Percentiles rank a stretch among this genome's conserved stretches.
Evolutionary conservation across 202 grass and related monocot genomes (phyloP).

Genomic region (Setaria viridis): DNA sequence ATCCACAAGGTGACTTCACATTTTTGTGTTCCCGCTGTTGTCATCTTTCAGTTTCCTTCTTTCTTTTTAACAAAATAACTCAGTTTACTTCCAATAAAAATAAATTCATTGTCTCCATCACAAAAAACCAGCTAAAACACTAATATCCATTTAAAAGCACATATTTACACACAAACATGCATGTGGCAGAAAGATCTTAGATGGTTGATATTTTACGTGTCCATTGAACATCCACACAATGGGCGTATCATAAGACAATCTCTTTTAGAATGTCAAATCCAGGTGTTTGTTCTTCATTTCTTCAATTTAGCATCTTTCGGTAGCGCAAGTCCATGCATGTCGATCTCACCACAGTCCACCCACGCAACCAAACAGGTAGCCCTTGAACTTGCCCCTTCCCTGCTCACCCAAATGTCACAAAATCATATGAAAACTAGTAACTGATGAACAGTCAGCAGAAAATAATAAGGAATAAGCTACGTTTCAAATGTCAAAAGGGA

Average conservation of each 20-base stretch:
- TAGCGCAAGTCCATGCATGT: not conserved
- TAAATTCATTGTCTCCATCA: not conserved
- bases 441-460: not conserved
- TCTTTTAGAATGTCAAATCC: no score
- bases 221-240: not conserved
- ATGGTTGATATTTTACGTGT: not conserved
- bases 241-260: no score
- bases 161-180: not conserved
- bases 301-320: not conserved
- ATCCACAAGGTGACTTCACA: no score
- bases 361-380: constrained; percentile 56
- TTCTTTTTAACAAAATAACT: not conserved
- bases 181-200: not conserved
- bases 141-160: not conserved
- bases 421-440: not conserved
- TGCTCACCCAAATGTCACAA: not conserved
- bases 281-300: not conserved
- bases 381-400: constrained; percentile 42
- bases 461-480: not conserved
- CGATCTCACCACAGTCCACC: constrained; percentile 31
- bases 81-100: not conserved
- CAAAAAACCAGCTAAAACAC: not conserved
- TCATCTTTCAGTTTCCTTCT: not conserved
- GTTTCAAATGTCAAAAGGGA: not conserved
- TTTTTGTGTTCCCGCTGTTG: no score